phyloP scores from a whole-genome alignment of 495 filamentous ascomycete species.

The Endocarpon pusillum region DNA sequence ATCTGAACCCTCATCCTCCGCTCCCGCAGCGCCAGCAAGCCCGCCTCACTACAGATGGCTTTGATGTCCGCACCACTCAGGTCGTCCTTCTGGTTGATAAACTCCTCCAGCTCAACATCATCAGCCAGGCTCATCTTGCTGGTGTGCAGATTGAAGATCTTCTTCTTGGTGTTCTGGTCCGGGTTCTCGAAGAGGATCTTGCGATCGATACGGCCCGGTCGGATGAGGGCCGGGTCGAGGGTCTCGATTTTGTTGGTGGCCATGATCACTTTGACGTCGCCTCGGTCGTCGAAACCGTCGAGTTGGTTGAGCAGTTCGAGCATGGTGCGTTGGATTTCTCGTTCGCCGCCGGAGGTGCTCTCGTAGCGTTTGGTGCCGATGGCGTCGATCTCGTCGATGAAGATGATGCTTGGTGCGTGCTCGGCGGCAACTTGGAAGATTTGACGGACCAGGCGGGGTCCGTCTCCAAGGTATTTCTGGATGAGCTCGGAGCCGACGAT shows the following conservation, averaged over 20 bases:
- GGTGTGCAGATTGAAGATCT: conserved; percentile 98
- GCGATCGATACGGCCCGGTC: conserved; percentile 93
- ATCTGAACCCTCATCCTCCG: conserved; percentile 97
- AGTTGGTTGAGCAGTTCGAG: conserved; percentile 96
- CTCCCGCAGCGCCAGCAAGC: conserved; percentile 86
- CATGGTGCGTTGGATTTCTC: conserved; percentile 97
- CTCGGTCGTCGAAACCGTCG: conserved; percentile 96
- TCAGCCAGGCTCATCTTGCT: conserved; percentile 94
- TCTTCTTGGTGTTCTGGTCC: conserved; percentile 98
- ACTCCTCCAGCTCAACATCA: conserved; percentile 95
- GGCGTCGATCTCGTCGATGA: conserved; percentile 98
- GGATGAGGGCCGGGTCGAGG: conserved; percentile 87
- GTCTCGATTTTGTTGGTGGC: conserved; percentile 99
- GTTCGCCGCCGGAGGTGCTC: conserved; percentile 87
- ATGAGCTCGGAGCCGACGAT: conserved; percentile 97
- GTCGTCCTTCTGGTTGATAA: conserved; percentile 97
- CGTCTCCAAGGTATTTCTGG: conserved; percentile 97
- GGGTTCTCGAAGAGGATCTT: conserved; percentile 99
- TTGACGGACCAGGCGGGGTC: conserved; percentile 83
- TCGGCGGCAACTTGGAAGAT: conserved; percentile 97
- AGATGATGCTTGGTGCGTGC: conserved; percentile 92
- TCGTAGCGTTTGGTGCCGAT: conserved; percentile 99
- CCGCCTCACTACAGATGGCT: conserved; percentile 95
- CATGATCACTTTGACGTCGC: conserved; percentile 99
- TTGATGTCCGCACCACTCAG: conserved; percentile 96